These are phyloP conservation scores for Hypoxylon lenormandii DNA, from an alignment of 495 filamentous ascomycete species.

Conservation along the genomic window DNA sequence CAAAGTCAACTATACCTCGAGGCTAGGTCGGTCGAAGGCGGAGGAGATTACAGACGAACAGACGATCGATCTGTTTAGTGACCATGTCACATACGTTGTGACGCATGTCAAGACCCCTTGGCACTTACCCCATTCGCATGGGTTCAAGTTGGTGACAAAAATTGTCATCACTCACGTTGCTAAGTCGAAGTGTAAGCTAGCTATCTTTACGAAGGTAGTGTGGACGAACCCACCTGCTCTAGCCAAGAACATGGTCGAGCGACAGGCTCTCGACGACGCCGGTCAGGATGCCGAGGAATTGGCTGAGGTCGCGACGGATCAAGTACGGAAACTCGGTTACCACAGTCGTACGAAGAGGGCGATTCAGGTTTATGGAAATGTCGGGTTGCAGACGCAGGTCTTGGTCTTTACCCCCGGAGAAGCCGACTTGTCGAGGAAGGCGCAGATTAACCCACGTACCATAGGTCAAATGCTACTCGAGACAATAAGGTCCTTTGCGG, in stretches of 20 bases:
- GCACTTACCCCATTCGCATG: constrained; percentile 83
- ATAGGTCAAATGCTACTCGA: constrained; percentile 77
- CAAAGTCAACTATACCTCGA: constrained; percentile 73
- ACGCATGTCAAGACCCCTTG: constrained; percentile 88
- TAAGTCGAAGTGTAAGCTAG: constrained; percentile 90
- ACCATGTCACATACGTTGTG: constrained; percentile 94
- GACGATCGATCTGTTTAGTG: constrained; percentile 88
- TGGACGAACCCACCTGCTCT: constrained; percentile 78
- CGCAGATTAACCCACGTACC: constrained; percentile 74
- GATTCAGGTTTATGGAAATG: constrained; percentile 86
- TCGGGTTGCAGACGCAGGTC: constrained; percentile 77
- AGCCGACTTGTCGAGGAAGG: constrained; percentile 55
- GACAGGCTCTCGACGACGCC: constrained; percentile 82
- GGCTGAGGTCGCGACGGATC: constrained; percentile 84
- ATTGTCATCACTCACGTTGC: constrained; percentile 92
- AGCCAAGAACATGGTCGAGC: constrained; percentile 79
- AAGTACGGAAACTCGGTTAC: constrained; percentile 82
- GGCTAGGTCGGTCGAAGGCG: constrained; percentile 70
- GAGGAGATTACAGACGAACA: constrained; percentile 83
- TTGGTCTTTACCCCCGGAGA: constrained; percentile 70
- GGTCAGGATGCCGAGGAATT: constrained; percentile 86
- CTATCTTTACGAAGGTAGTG: constrained; percentile 85
- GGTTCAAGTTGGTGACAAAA: constrained; percentile 87
- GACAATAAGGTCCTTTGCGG: constrained; percentile 72
- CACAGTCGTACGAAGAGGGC: constrained; percentile 90